Percentiles rank a stretch among this genome's conserved stretches.
phyloP scores from a whole-genome alignment of 2,329 filamentous ascomycete genomes.

The Xylariaceae sp. region DNA sequence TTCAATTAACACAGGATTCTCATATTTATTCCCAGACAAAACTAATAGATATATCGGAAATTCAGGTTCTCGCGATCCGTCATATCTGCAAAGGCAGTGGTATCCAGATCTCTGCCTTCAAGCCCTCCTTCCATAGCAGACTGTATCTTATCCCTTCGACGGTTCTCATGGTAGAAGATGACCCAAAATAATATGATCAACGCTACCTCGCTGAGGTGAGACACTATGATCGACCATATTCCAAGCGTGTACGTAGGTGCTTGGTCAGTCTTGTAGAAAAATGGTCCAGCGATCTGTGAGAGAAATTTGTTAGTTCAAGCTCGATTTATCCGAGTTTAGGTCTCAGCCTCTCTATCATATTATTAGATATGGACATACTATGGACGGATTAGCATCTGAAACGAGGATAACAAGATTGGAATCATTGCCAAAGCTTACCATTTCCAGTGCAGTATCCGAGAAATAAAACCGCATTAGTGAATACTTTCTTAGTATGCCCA shows the following conservation, averaged over 20 bases:
- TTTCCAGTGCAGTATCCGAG: constrained; percentile 51
- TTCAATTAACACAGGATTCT: too few relatives aligned
- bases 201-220: constrained; percentile 49
- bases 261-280: constrained; percentile 50
- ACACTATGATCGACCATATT: constrained; percentile 55
- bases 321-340: not conserved
- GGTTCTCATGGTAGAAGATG: constrained; percentile 46
- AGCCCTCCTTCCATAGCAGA: constrained; percentile 30
- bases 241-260: constrained; percentile 46
- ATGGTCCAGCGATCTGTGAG: constrained; percentile 44
- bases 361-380: not conserved
- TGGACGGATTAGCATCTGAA: constrained; percentile 7
- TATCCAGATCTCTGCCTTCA: constrained; percentile 43
- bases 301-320: constrained; percentile 5
- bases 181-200: constrained; percentile 43
- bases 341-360: not conserved
- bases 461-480: constrained; percentile 54
- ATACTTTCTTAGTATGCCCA: constrained; percentile 56
- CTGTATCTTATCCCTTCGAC: constrained; percentile 45
- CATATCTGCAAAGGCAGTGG: constrained; percentile 49
- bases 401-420: constrained; percentile 1
- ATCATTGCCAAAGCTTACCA: constrained; percentile 15
- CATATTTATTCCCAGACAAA: too few relatives aligned
- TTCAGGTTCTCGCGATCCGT: constrained; percentile 51
- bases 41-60: constrained; percentile 32